Evolutionary conservation across 352 stramenopile species (phyloP).

Genomic region (Globisporangium carolinianum): DNA sequence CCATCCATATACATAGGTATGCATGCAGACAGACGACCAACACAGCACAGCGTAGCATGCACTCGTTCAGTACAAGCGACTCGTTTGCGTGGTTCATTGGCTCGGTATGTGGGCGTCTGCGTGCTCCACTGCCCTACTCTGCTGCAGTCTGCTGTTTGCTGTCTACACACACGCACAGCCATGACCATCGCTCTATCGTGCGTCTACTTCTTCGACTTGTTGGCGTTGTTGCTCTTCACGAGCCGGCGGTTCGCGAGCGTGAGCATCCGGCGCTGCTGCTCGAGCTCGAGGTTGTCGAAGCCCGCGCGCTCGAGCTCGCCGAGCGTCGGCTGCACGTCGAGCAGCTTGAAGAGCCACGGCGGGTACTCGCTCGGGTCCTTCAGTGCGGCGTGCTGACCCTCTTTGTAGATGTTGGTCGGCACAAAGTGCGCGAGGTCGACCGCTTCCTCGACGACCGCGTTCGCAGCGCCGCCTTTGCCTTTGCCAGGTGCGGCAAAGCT

Average conservation of each 20-base stretch:
- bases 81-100: background rate
- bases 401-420: slow-evolving; percentile 83
- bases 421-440: slow-evolving; percentile 73
- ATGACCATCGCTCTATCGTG: background rate
- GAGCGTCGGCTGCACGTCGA: slow-evolving; percentile 66
- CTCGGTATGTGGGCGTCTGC: background rate
- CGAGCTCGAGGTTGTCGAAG: slow-evolving; percentile 72
- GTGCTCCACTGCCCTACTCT: too few relatives aligned
- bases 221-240: slow-evolving; percentile 70
- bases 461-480: slow-evolving; percentile 50
- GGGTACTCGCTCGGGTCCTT: slow-evolving; percentile 80
- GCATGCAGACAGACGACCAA: too few relatives aligned
- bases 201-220: slow-evolving; percentile 82
- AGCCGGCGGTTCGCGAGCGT: slow-evolving; percentile 61
- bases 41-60: too few relatives aligned
- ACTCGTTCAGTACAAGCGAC: background rate
- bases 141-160: background rate
- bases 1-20: too few relatives aligned
- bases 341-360: slow-evolving; percentile 75
- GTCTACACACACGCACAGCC: background rate
- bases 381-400: slow-evolving; percentile 72
- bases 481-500: slow-evolving; percentile 53
- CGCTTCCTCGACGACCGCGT: slow-evolving; percentile 54
- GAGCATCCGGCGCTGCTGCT: slow-evolving; percentile 76
- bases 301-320: slow-evolving; percentile 72